Evolutionary conservation across 208 protist genomes (phyloP), one percentile per base, ranked within the genome.

Genomic region (Wallacemonas sp.): DNA sequence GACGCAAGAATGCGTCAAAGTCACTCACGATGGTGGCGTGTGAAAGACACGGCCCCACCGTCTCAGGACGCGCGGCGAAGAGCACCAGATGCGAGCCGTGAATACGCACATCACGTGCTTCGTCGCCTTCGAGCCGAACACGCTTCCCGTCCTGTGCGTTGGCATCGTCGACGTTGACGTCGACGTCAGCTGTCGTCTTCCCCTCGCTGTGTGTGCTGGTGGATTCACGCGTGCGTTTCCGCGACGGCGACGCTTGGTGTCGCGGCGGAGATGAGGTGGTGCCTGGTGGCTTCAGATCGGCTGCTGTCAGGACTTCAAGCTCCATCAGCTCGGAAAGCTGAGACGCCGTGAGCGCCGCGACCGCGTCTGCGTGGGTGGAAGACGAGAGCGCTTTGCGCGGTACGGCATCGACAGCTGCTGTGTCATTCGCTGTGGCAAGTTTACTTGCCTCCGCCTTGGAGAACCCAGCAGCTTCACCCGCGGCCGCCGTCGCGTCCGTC

Each of bases 321-420:
- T 23, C 36, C 30, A 61, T 61, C 55, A 61, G 16, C 55, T 72
- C 66, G 3, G 62, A 55, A 9, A 72, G 30, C 44, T 72, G 68
- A 34, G 68, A 61, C 32, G 68, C 68, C 29, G 68, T 68, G 47
- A 73, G n/a, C n/a, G n/a, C n/a, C n/a, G n/a, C n/a, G n/a, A n/a
- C n/a, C n/a, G n/a, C n/a, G n/a, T n/a, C n/a, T n/a, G n/a, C n/a
- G n/a, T n/a, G n/a, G n/a, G n/a, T n/a, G n/a, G n/a, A n/a, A n/a
- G n/a, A n/a, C n/a, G n/a, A n/a, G n/a, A n/a, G n/a, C n/a, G n/a
- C n/a, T n/a, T n/a, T n/a, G n/a, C n/a, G n/a, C n/a, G n/a, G n/a
- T n/a, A n/a, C n/a, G n/a, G n/a, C n/a, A 49, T 17, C 19, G 21
- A 33, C 30, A 12, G 30, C 52, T 19, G 52, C 52, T 6, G 52